Base-by-base conservation (phyloP, 176 grass and related monocot species). In the Coix lacrymajobi region DNA sequence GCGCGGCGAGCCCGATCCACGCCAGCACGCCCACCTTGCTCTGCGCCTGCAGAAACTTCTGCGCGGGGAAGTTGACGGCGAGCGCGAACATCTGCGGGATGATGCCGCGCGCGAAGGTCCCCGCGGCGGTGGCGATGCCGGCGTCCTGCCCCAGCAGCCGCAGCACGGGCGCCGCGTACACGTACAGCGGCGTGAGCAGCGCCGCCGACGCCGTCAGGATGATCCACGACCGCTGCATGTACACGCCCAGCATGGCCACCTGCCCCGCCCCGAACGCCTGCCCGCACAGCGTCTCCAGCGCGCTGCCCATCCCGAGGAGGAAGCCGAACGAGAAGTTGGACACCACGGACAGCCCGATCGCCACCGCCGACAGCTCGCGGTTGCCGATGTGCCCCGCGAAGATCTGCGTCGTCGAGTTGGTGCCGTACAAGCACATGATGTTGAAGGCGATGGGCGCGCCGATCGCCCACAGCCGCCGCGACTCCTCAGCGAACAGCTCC, bases 251-350 rank as follows among this genome's bases (percentile, higher is more conserved):
- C 94, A 88, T 88, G 4, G 80, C 77, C 19, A 92, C 85, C 76
- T 92, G 89, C 0, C 94, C 94, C 6, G 94, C 94, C 0, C 94
- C 94, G 56, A 87, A 97, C 32, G 94, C 94, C 68, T 97, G 94
- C 1, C 94, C 94, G 87, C 94, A 93, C 13, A 97, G 85, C 31
- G 94, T 97, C 82, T 97, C 94, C 56, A 97, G 76, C 4, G 91
- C 94, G 45, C 94, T 97, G 37, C 89, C 94, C 94, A 97, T 97
- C 26, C 94, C 94, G 1, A 97, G 86, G 41, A 97, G 90, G 85
- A 97, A 92, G n/a, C 94, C 94, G 60, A 97, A 97, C 66, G 91
- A 97, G 89, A 97, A 94, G 83, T 91, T 90, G 28, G 94, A 91
- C 16, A 97, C 72, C 34, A 94, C 94, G 61, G 82, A 84, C 41